Percentiles rank a stretch among this genome's conserved stretches.
Evolutionary conservation across 345 rosid genomes (phyloP).

Genomic region (Salix purpurea): DNA sequence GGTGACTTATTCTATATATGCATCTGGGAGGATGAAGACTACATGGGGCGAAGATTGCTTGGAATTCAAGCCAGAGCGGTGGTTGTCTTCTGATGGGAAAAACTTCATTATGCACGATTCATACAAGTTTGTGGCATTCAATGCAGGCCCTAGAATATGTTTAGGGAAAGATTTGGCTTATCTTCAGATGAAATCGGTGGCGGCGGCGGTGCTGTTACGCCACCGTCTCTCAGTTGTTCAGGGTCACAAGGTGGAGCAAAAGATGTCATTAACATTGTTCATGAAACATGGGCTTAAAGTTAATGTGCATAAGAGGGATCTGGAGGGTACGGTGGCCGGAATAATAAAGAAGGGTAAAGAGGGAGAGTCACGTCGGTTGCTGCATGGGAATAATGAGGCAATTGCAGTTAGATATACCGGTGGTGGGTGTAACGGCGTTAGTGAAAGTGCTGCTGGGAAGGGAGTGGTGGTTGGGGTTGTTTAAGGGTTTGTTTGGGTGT

Average conservation of each 20-base stretch:
- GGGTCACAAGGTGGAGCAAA: conserved; percentile 91
- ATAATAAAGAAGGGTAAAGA: conserved; percentile 23
- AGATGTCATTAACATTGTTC: conserved; percentile 89
- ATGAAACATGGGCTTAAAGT: conserved; percentile 85
- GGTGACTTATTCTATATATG: conserved; percentile 79
- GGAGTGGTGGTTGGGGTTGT: conserved; percentile 26
- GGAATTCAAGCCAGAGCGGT: conserved; percentile 80
- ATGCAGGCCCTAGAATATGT: conserved; percentile 90
- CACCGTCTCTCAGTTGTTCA: conserved; percentile 58
- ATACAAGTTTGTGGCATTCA: conserved; percentile 81
- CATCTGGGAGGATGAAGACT: conserved; percentile 81
- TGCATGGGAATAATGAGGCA: conserved; percentile 3
- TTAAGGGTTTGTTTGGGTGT: conserved; percentile 12
- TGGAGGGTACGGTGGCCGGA: conserved; percentile 35
- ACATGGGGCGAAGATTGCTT: conserved; percentile 90
- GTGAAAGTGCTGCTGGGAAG: background rate
- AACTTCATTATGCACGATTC: conserved; percentile 57
- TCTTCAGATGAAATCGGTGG: conserved; percentile 87
- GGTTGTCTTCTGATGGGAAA: conserved; percentile 61
- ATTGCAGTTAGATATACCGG: conserved; percentile 24
- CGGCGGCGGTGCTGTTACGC: conserved; percentile 66
- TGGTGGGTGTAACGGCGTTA: conserved; percentile 30
- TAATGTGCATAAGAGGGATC: conserved; percentile 53
- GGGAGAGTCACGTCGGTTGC: background rate
- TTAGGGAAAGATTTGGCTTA: conserved; percentile 84